These are phyloP conservation scores for Leptomonas pyrrhocoris DNA, from an alignment of 208 protist genomes.

Conservation along the genomic window DNA sequence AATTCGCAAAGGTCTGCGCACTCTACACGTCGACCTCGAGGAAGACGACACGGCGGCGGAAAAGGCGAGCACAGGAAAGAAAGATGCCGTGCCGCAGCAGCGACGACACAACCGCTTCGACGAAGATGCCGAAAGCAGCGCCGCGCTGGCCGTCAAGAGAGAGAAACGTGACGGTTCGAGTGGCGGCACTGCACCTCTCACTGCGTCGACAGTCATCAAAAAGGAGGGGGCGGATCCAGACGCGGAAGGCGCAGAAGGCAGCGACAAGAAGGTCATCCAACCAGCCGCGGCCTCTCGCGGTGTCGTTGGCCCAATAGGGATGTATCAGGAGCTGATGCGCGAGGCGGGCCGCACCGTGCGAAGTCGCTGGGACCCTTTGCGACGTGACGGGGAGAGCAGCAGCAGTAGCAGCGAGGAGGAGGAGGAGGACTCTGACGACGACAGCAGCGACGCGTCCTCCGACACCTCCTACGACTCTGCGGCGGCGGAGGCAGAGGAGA, in stretches of 20 bases:
- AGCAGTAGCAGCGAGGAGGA: slow-evolving; percentile 19
- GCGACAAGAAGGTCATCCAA: slow-evolving; percentile 25
- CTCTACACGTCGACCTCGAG: slow-evolving; percentile 72
- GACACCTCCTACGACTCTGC: slow-evolving; percentile 26
- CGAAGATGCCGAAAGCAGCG: background rate
- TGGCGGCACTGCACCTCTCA: background rate
- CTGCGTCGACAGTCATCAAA: background rate
- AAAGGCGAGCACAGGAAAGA: background rate
- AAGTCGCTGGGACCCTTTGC: slow-evolving; percentile 77
- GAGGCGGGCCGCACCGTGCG: slow-evolving; percentile 85
- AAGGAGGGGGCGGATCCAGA: slow-evolving; percentile 11
- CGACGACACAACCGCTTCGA: slow-evolving; percentile 10
- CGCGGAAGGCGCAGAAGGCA: slow-evolving; percentile 18
- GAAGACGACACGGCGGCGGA: slow-evolving; percentile 21
- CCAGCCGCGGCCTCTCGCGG: slow-evolving; percentile 24
- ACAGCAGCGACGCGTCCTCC: slow-evolving; percentile 26
- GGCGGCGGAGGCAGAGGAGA: slow-evolving; percentile 44
- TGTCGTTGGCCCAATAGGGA: slow-evolving; percentile 81
- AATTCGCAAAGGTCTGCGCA: slow-evolving; percentile 81
- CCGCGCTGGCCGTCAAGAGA: slow-evolving; percentile 5
- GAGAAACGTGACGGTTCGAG: slow-evolving; percentile 4
- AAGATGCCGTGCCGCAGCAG: background rate
- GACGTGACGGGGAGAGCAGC: slow-evolving; percentile 22
- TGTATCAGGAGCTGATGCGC: slow-evolving; percentile 91
- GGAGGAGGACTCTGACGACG: slow-evolving; percentile 20